Evolutionary conservation across 768 basidiomycete genomes (phyloP), one percentile per base, ranked within the genome.

Genomic region (Clitopilus hobsonii): DNA sequence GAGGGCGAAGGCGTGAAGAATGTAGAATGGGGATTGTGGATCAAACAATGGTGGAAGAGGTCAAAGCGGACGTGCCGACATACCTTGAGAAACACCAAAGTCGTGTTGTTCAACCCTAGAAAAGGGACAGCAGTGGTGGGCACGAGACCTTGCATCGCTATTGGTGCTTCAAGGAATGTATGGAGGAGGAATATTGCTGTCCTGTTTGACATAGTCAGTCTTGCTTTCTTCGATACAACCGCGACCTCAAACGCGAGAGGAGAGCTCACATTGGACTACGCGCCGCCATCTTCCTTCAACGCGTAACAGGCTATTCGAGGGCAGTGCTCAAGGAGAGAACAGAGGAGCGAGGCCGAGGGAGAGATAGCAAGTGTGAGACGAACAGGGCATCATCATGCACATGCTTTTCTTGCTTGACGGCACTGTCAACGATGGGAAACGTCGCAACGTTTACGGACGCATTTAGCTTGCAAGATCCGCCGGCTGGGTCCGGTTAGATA

Each of bases 21-120:
- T 10, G n/a, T n/a, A n/a, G n/a, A n/a, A n/a, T n/a, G n/a, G n/a
- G n/a, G n/a, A n/a, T n/a, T n/a, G n/a, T n/a, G n/a, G n/a, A n/a
- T n/a, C n/a, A n/a, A n/a, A n/a, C n/a, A n/a, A n/a, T n/a, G n/a
- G n/a, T n/a, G n/a, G n/a, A n/a, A n/a, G n/a, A n/a, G n/a, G n/a
- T n/a, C n/a, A n/a, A n/a, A n/a, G n/a, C n/a, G n/a, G n/a, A n/a
- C n/a, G n/a, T n/a, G n/a, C 32, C 10, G 13, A 14, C 6, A 16
- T 49, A 87, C 91, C 78, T 92, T 92, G 49, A 91, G 69, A 6
- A 93, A 58, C 1, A 91, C 82, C 6, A 92, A 50, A 0, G 89
- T 82, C 5, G 91, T 93, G 73, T 94, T 94, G 61, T 86, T 92
- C 60, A 91, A 76, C 65, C 91, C 82, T 54, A 92, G 60, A 67